These are phyloP conservation scores for Fulvia fulva DNA, from an alignment of 2,329 filamentous ascomycete genomes.

Conservation along the genomic window DNA sequence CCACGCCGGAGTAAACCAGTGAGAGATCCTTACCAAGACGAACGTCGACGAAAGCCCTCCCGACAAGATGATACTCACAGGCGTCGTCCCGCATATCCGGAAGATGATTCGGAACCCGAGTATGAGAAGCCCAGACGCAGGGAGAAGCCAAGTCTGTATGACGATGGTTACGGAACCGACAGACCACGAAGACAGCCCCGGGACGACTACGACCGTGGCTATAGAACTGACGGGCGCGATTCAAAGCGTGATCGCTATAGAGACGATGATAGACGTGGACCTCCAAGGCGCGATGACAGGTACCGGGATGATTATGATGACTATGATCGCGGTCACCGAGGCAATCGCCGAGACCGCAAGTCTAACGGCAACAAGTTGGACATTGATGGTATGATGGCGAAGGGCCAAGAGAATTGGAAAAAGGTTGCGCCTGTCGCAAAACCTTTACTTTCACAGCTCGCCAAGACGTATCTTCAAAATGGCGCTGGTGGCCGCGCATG, in stretches of 20 bases:
- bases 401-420: constrained; percentile 31
- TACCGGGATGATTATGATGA: constrained; percentile 20
- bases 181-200: constrained; percentile 21
- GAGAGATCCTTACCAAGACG: constrained; percentile 19
- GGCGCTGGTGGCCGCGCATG: constrained; percentile 5
- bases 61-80: constrained; percentile 4
- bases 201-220: constrained; percentile 28
- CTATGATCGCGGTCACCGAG: constrained; percentile 15
- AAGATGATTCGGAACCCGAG: constrained; percentile 20
- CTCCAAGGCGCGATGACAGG: constrained; percentile 13
- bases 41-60: constrained; percentile 12
- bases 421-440: constrained; percentile 31
- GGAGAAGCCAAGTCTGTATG: constrained; percentile 19
- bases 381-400: constrained; percentile 25
- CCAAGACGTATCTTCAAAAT: constrained; percentile 28
- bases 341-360: constrained; percentile 7
- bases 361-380: constrained; percentile 16
- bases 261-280: constrained; percentile 12
- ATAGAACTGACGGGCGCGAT: constrained; percentile 29
- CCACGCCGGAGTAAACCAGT: constrained; percentile 14
- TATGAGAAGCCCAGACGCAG: constrained; percentile 18
- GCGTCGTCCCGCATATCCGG: constrained; percentile 9
- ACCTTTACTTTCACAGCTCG: constrained; percentile 27
- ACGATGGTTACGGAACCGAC: constrained; percentile 31
- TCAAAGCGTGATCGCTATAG: constrained; percentile 22